Evolutionary conservation across 1,284 basidiomycete species (phyloP), one percentile per base, ranked within the genome.

Genomic region (Cryptococcus maquisensis): DNA sequence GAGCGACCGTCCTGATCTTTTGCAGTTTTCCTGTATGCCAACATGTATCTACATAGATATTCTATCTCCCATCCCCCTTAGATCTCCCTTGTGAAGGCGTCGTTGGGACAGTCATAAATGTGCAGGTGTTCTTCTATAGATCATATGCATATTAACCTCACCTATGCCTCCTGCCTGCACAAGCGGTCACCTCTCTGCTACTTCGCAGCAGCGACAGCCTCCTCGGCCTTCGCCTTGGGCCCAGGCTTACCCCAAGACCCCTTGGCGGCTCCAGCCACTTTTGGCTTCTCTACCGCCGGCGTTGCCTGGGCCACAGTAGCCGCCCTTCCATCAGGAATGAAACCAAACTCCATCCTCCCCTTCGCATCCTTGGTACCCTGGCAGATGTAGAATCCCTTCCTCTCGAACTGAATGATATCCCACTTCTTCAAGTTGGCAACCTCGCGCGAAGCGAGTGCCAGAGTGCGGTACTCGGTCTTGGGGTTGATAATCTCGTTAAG

Each of bases 321-420:
- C 12, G 87, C 85, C 56, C 84, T 84, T 15, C 91, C 91, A 70
- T 94, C 90, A 0, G 91, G 91, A 60, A 94, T 93, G 64, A 79
- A 82, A 70, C 93, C 87, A 73, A 94, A 94, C 77, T 89, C 85
- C 66, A 83, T 77, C 46, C 80, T 62, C n/a, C 75, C 80, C 56
- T 77, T 71, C 24, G 73, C 80, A 52, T 78, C 78, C 64, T 77
- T 75, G 43, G 81, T 79, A 26, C 84, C 83, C 66, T 94, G 94
- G 66, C 85, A 87, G 68, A 94, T 87, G 75, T 86, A 97, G 78
- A 95, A 98, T 13, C 96, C 96, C 75, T 98, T 98, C 68, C 96
- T 82, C 81, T 98, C 96, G 67, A 98, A 98, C 77, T 99, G 96
- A 62, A 98, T 89, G 66, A 89, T 88, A 65, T 92, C 90, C 24